Evolutionary conservation across 108 stramenopile species (phyloP), one percentile per base, ranked within the genome.

Genomic region (Parmales sp.): DNA sequence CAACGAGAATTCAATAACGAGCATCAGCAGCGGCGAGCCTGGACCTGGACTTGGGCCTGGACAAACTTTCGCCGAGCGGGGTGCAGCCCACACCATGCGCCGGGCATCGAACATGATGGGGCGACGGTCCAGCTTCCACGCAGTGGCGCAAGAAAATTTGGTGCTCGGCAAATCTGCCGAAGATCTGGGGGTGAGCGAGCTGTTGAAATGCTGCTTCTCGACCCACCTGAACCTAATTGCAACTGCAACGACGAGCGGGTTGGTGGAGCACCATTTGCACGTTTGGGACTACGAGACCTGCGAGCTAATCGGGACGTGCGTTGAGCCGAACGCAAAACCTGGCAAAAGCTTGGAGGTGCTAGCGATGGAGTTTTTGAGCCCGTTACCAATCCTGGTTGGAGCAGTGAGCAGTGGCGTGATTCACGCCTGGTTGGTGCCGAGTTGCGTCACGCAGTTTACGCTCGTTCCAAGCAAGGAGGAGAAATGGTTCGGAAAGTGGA

Each of bases 251-350:
- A 60, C 54, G 2, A 60, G 31, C 5, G 54, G 54, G n/a, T 34
- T 13, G 8, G 54, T 16, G 29, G 54, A 60, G 28, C 20, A 60
- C 26, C 54, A 60, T 34, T 13, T 60, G 31, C 26, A 60, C 31
- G 7, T 60, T 7, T 60, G 54, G 54, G 54, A 60, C 54, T 60
- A 60, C 31, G 54, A 60, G 31, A 60, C 13, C 29, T 60, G 54
- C 54, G 36, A 28, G 9, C 54, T 60, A 5, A 34, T 60, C 5
- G 54, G 54, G 20, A 60, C 54, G 29, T 60, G 54, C 16, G 31
- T 60, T 3, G 31, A 60, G 31, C 54, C 54, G 11, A 11, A 60
- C 3, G 54, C 54, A 6, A 60, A 20, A 16, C 4, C 8, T 5
- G 54, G 54, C 3, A 34, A 60, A 34, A 60, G 54, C 36, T 60